Evolutionary conservation across 768 basidiomycete genomes (phyloP).

Genomic region (Termitomyces sp.): DNA sequence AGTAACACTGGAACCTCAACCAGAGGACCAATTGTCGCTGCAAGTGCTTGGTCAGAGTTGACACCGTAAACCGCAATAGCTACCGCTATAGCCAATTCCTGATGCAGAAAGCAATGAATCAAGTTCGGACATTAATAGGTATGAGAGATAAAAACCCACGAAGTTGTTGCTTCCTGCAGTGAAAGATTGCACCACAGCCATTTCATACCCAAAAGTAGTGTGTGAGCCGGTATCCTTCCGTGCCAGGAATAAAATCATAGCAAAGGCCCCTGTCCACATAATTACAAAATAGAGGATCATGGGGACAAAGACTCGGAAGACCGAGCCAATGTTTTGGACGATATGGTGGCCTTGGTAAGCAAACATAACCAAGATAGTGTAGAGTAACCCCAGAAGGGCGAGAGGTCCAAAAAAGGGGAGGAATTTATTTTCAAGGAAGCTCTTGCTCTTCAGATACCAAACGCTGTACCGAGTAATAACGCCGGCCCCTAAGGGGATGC

Average conservation of each 20-base stretch:
- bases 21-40: constrained; percentile 75
- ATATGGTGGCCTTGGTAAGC: constrained; percentile 68
- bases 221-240: constrained; percentile 21
- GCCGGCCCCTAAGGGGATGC: constrained; percentile 73
- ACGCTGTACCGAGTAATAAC: constrained; percentile 60
- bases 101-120: not conserved
- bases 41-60: constrained; percentile 72
- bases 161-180: constrained; percentile 80
- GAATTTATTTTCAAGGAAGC: constrained; percentile 52
- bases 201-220: constrained; percentile 48
- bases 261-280: constrained; percentile 1
- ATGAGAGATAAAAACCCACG: constrained; percentile 28
- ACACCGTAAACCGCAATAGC: constrained; percentile 75
- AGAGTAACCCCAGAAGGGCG: constrained; percentile 70
- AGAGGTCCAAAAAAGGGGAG: constrained; percentile 65
- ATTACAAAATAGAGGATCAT: constrained; percentile 64
- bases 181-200: constrained; percentile 74
- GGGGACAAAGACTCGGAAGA: constrained; percentile 79
- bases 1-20: constrained; percentile 78
- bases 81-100: constrained; percentile 83
- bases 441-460: constrained; percentile 36
- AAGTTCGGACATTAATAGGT: not conserved
- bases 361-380: constrained; percentile 76
- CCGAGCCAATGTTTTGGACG: constrained; percentile 65
- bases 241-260: constrained; percentile 25